phyloP scores from a whole-genome alignment of 805 yeast species.

The Spathaspora passalidarum region DNA sequence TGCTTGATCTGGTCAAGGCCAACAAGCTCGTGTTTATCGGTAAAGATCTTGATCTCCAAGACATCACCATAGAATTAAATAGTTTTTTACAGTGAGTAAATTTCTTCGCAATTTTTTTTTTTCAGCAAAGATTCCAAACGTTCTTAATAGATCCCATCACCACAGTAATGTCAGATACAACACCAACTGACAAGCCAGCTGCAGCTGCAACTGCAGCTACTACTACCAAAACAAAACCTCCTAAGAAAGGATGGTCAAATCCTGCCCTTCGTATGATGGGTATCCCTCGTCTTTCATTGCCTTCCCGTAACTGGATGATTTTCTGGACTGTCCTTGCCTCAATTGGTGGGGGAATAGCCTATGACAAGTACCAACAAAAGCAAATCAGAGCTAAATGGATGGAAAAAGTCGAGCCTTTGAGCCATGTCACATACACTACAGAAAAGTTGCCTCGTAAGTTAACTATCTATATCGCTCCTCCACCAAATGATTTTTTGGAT shows the following conservation, averaged over 20 bases:
- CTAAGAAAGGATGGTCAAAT: constrained; percentile 52
- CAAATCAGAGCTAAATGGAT: constrained; percentile 64
- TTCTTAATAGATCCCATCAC: not conserved
- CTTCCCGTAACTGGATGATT: constrained; percentile 90
- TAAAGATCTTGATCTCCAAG: constrained; percentile 46
- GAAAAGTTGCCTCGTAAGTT: constrained; percentile 68
- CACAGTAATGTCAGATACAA: not conserved
- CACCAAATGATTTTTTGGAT: constrained; percentile 87
- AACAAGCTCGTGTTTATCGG: constrained; percentile 78
- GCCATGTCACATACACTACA: constrained; percentile 44
- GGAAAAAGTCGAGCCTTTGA: constrained; percentile 51
- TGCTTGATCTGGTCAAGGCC: constrained; percentile 32
- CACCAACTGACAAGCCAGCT: not conserved
- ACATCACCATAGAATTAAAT: constrained; percentile 30
- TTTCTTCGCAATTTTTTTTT: not conserved
- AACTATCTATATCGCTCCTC: constrained; percentile 89
- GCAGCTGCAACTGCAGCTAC: not conserved
- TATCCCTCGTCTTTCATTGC: constrained; percentile 69
- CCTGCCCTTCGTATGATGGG: constrained; percentile 89
- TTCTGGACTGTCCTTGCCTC: constrained; percentile 72
- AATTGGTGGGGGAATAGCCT: constrained; percentile 70
- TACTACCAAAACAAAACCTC: constrained; percentile 6
- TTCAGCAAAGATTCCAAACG: not conserved
- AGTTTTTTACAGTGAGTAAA: not conserved
- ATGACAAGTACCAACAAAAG: constrained; percentile 75